Evolutionary conservation across 1,284 basidiomycete genomes (phyloP).

Genomic region (Marasmius tenuissimus): DNA sequence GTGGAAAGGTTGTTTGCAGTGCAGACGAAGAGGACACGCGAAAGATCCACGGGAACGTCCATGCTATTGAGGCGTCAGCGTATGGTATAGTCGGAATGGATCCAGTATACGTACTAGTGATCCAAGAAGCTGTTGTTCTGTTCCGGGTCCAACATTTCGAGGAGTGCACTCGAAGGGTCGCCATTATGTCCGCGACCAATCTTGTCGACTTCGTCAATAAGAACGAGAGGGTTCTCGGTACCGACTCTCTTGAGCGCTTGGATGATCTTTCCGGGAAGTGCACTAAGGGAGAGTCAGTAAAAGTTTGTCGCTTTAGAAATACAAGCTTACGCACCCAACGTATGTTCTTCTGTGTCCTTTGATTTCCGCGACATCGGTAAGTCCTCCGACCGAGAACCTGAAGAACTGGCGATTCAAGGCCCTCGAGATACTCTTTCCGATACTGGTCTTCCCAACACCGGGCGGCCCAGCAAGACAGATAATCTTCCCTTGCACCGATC

Average conservation of each 20-base stretch:
- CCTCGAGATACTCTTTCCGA: constrained; percentile 92
- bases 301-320: constrained; percentile 3
- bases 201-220: constrained; percentile 99
- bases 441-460: constrained; percentile 94
- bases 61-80: constrained; percentile 51
- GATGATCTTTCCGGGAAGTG: constrained; percentile 96
- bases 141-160: constrained; percentile 98
- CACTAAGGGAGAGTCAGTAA: constrained; percentile 41
- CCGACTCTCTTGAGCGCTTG: constrained; percentile 97
- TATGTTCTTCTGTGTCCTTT: constrained; percentile 98
- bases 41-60: constrained; percentile 97
- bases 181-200: constrained; percentile 96
- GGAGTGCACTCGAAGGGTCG: constrained; percentile 90
- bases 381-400: constrained; percentile 94
- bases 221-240: constrained; percentile 93
- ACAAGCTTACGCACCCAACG: constrained; percentile 65
- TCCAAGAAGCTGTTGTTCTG: constrained; percentile 97
- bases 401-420: constrained; percentile 89
- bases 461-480: constrained; percentile 96
- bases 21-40: constrained; percentile 96
- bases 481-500: constrained; percentile 97
- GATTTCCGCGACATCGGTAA: constrained; percentile 98
- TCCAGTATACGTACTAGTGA: constrained; percentile 71
- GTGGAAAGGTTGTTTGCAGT: constrained; percentile 96
- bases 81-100: not conserved